Evolutionary conservation across 495 filamentous ascomycete genomes (phyloP).

Genomic region (Xylaria sp.): DNA sequence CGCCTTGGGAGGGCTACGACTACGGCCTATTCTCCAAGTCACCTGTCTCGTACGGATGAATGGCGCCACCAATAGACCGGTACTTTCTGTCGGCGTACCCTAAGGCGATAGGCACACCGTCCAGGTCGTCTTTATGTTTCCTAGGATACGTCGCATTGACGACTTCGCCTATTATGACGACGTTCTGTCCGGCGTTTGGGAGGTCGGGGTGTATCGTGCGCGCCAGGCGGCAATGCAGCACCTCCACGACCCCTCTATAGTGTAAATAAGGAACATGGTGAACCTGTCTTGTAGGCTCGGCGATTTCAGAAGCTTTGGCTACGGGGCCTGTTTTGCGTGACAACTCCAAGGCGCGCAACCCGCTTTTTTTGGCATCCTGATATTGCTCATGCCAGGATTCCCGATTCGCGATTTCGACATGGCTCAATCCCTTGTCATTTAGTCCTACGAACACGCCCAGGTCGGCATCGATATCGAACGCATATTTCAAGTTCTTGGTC

Average conservation of each 20-base stretch:
- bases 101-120: conserved; percentile 8
- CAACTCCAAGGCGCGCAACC: neutral
- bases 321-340: neutral
- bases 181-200: conserved; percentile 14
- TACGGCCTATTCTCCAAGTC: neutral
- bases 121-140: neutral
- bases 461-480: conserved; percentile 21
- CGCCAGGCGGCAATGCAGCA: conserved; percentile 23
- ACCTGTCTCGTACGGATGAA: conserved; percentile 1
- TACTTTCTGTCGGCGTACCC: conserved; percentile 27
- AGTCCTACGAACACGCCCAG: conserved; percentile 21
- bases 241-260: conserved; percentile 17
- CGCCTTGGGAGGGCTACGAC: neutral
- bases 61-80: conserved; percentile 9
- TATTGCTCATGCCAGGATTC: conserved; percentile 24
- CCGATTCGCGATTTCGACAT: conserved; percentile 22
- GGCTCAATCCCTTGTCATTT: neutral
- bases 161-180: conserved; percentile 27
- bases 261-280: conserved; percentile 20
- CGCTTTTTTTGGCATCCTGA: conserved; percentile 18
- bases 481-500: neutral
- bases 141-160: conserved; percentile 5
- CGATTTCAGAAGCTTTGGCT: neutral
- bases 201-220: conserved; percentile 24
- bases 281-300: neutral